Evolutionary conservation across 78 protist species (phyloP).

Genomic region (Dictyostelium capitatum): DNA sequence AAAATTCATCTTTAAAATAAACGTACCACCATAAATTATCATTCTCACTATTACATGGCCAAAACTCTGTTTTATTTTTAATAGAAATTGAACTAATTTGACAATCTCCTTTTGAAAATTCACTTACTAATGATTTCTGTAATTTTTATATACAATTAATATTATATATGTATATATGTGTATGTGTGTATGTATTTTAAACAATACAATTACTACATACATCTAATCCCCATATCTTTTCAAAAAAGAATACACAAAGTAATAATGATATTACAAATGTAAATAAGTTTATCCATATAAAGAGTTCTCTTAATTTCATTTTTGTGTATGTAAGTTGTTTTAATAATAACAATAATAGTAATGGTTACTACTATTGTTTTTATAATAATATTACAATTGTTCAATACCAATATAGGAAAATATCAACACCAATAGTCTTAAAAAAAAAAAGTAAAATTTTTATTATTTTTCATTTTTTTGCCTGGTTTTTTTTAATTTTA

Average conservation of each 20-base stretch:
- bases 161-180: too few species aligned
- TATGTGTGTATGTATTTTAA: too few species aligned
- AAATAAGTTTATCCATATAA: neutral
- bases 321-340: neutral
- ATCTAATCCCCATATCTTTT: neutral
- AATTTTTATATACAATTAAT: too few species aligned
- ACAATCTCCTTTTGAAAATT: neutral
- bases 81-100: neutral
- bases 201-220: neutral
- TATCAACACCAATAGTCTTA: too few species aligned
- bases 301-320: neutral
- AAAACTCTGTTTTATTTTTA: neutral
- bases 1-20: neutral
- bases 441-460: too few species aligned
- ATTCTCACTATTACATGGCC: conserved; percentile 10
- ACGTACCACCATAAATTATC: conserved; percentile 13
- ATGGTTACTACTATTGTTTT: neutral
- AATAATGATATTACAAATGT: neutral
- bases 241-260: neutral
- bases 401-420: too few species aligned
- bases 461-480: neutral
- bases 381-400: too few species aligned
- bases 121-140: neutral
- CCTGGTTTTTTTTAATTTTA: neutral
- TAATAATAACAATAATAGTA: neutral